Evolutionary conservation across 495 filamentous ascomycete genomes (phyloP), one percentile per base, ranked within the genome.

Genomic region (Polyplosphaeria fusca): DNA sequence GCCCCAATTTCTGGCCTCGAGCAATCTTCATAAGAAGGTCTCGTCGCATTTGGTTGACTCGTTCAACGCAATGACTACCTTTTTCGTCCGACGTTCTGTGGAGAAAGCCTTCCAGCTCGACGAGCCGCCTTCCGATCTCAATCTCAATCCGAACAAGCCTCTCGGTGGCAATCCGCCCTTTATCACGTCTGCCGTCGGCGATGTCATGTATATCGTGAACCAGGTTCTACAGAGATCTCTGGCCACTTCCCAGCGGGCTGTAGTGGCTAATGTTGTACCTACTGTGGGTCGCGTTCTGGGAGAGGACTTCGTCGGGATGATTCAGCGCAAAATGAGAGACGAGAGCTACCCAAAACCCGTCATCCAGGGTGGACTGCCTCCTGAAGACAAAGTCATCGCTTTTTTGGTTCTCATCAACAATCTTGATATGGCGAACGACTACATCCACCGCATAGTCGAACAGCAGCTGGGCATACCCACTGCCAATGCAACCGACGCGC

Each of bases 91-190:
- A 5, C 83, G 93, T 42, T 94, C 89, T 14, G 89, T 98, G 12
- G 93, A 98, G 64, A 96, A 93, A 68, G 90, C 93, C 2, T 98
- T 98, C 71, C 93, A 97, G 70, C 77, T 98, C n/a, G 94, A 98
- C 68, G 94, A 98, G 71, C 80, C 83, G n/a, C 92, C 93, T 0
- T 75, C 78, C 0, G 89, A 87, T 38, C 75, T 96, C 25, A 85
- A 85, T 2, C 73, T 97, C 28, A 88, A 85, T 63, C 77, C 80
- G 14, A 83, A 77, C 48, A 86, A 77, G 51, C 70, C 84, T 5
- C 77, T 95, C 37, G 73, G 72, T 40, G 75, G 83, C 1, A 89
- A 91, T 64, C 82, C 89, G 9, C 93, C 93, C 9, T 94, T 87
- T 63, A 95, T 98, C 65, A 92, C 91, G 47, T 94, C 91, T 0